Percentiles rank a stretch among this genome's conserved stretches.
phyloP scores from a whole-genome alignment of 1,284 basidiomycete species.

The Tylopilus sp. region DNA sequence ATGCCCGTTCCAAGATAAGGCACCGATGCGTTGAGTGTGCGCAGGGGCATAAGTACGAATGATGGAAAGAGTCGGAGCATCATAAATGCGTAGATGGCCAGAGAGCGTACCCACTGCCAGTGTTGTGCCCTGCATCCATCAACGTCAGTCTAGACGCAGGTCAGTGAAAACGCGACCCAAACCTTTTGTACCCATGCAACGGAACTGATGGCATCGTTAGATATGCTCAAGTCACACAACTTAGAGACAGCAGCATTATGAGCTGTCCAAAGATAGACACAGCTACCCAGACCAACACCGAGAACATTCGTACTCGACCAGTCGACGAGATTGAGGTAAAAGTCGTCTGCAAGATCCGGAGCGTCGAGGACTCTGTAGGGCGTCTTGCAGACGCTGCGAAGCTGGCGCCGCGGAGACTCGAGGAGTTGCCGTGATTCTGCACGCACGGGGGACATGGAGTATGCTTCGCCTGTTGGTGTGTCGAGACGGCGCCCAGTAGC shows the following conservation, averaged over 20 bases:
- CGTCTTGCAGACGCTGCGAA: slow-evolving; percentile 87
- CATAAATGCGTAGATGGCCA: slow-evolving; percentile 91
- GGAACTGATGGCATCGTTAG: slow-evolving; percentile 73
- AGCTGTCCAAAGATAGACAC: slow-evolving; percentile 97
- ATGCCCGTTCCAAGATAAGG: slow-evolving; percentile 90
- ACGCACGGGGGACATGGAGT: slow-evolving; percentile 88
- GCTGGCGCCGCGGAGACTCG: slow-evolving; percentile 76
- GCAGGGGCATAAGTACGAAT: slow-evolving; percentile 86
- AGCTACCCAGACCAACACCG: slow-evolving; percentile 87
- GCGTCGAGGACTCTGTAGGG: slow-evolving; percentile 98
- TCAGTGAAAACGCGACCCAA: slow-evolving; percentile 31
- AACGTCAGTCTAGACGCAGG: slow-evolving; percentile 2
- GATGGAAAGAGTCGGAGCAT: slow-evolving; percentile 76
- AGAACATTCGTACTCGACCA: slow-evolving; percentile 96
- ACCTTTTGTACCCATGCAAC: slow-evolving; percentile 92
- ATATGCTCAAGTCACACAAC: slow-evolving; percentile 74
- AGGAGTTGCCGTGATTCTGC: slow-evolving; percentile 81
- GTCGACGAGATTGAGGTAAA: slow-evolving; percentile 97
- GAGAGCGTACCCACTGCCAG: slow-evolving; percentile 90
- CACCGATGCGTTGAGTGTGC: slow-evolving; percentile 86
- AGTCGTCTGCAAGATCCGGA: slow-evolving; percentile 95
- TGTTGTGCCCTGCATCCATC: slow-evolving; percentile 58
- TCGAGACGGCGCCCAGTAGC: slow-evolving; percentile 56
- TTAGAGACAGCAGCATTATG: slow-evolving; percentile 90
- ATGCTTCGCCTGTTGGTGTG: slow-evolving; percentile 76